Evolutionary conservation across 202 grass and related monocot genomes (phyloP), one percentile per base, ranked within the genome.

Genomic region (Carex arenaria): DNA sequence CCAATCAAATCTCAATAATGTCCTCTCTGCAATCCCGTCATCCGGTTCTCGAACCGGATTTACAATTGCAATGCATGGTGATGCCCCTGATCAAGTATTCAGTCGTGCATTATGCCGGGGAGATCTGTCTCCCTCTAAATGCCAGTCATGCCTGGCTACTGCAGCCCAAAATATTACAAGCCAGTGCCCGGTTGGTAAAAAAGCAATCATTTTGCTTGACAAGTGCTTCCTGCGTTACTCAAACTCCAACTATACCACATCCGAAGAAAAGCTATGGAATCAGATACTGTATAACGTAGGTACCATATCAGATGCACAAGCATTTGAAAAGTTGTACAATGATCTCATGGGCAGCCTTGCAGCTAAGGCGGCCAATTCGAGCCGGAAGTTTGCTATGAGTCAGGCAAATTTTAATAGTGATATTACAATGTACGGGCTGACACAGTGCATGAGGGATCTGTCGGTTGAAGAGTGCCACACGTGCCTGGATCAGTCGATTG

Each of bases 391-490:
- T 82, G 90, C 76, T 0, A 78, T 80, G 7, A 85, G 90, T 36
- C 56, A 87, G 57, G 80, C 59, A 23, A 13, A 0, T 22, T 91
- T 72, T 34, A 38, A 12, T 5, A 55, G 18, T 82, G 62, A 49
- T 6, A 45, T 9, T 45, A 45, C 42, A 49, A 49, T 49, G 9
- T 11, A 49, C 26, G 90, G 90, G 43, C 2, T 92, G 13, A 56
- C 81, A 67, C 75, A 87, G 76, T 92, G 87, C 82, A 85, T 82
- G 90, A 72, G 87, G 77, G 87, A 89, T 83, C 23, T 67, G 45
- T 60, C 38, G 26, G 75, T 40, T 19, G 81, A 38, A 7, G 76
- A 85, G 11, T 89, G 90, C 84, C 4, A 54, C 0, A 81, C 11
- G 5, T 86, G 90, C 81, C 28, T 91, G 51, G 34, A 49, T 70